phyloP scores from a whole-genome alignment of 495 filamentous ascomycete genomes.

The Talaromyces adpressus region DNA sequence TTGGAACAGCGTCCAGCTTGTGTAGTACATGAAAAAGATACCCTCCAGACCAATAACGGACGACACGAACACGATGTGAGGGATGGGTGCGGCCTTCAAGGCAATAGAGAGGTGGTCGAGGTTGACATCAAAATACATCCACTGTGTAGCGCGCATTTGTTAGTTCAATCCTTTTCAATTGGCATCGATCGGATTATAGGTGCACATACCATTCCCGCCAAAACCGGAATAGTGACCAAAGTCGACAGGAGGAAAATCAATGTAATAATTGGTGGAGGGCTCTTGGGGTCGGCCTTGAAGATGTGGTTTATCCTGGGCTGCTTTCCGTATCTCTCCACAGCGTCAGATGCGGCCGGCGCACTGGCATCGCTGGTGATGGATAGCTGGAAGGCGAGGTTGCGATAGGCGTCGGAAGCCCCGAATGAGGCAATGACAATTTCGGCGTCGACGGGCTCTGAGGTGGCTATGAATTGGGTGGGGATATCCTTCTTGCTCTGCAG shows the following conservation, averaged over 20 bases:
- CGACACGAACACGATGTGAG: conserved; percentile 74
- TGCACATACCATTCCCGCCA: conserved; percentile 63
- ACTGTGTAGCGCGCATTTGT: conserved; percentile 34
- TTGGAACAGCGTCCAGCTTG: conserved; percentile 88
- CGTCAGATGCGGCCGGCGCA: conserved; percentile 46
- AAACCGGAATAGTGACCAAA: conserved; percentile 58
- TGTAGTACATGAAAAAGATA: conserved; percentile 94
- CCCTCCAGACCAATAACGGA: conserved; percentile 82
- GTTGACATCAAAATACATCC: conserved; percentile 79
- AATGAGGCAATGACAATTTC: conserved; percentile 82
- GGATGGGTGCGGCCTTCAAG: conserved; percentile 61
- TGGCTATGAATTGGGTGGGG: conserved; percentile 70
- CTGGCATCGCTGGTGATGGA: conserved; percentile 54
- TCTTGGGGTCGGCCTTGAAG: conserved; percentile 73
- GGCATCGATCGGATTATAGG: conserved; percentile 11
- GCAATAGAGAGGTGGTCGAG: conserved; percentile 70
- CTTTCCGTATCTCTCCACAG: conserved; percentile 72
- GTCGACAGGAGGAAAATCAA: conserved; percentile 69
- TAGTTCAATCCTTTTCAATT: background rate
- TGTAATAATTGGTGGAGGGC: conserved; percentile 75
- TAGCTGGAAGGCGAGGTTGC: conserved; percentile 60
- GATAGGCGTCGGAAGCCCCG: conserved; percentile 61
- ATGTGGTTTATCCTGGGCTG: conserved; percentile 82
- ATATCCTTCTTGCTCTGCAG: conserved; percentile 74
- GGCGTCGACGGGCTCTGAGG: conserved; percentile 60